A percentile compares a stretch with the other conserved stretches of the same genome.
These are phyloP conservation scores for Ceriops zippeliana DNA, from an alignment of 345 rosid species.

Conservation along the genomic window DNA sequence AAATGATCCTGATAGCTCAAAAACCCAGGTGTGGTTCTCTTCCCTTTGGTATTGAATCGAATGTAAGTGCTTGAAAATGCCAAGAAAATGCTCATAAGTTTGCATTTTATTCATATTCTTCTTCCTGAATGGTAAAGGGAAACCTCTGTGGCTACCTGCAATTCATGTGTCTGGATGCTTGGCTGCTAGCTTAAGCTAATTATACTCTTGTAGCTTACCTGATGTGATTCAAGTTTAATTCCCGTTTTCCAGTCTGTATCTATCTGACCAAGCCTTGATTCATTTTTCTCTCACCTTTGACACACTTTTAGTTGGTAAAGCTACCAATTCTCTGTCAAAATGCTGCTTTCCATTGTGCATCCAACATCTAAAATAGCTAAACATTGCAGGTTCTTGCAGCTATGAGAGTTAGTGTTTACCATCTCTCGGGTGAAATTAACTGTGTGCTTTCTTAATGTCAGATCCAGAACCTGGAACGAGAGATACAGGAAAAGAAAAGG, in stretches of 20 bases:
- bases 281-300: not conserved
- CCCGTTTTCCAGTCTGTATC: too few species aligned
- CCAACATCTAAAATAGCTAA: not conserved
- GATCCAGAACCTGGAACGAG: slow-evolving; percentile 81
- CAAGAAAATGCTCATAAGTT: not conserved
- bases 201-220: not conserved
- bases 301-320: not conserved
- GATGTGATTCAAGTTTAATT: not conserved
- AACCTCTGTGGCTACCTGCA: not conserved
- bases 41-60: not conserved
- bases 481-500: slow-evolving; percentile 87
- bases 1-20: slow-evolving; percentile 81
- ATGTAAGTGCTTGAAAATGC: not conserved
- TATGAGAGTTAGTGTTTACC: not conserved
- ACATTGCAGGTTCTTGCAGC: too few species aligned
- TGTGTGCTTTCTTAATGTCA: slow-evolving; percentile 28
- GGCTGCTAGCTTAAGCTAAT: not conserved
- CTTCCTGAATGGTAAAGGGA: not conserved
- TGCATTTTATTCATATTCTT: not conserved
- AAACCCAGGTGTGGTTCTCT: slow-evolving; percentile 55
- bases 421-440: slow-evolving; percentile 3
- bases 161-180: not conserved
- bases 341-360: not conserved
- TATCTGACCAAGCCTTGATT: not conserved
- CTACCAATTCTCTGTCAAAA: not conserved